Conservation (phyloP, 306 rosid genomes). For the Adenanthera pavonina region DNA sequence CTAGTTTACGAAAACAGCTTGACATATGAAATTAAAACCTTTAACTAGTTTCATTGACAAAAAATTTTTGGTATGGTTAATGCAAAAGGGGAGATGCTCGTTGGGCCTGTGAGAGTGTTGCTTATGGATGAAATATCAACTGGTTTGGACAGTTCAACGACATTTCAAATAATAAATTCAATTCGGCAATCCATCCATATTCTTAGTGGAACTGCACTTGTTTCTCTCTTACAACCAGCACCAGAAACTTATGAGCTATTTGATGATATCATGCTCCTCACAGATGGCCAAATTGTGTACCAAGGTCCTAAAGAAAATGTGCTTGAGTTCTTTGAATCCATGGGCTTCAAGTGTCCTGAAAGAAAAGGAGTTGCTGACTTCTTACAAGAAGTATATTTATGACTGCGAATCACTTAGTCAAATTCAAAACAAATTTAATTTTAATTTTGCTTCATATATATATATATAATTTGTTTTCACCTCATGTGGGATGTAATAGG, state of each 20-base stretch:
- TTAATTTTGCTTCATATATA: background rate
- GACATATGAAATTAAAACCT: background rate
- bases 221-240: conserved; percentile 87
- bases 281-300: conserved; percentile 53
- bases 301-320: conserved; percentile 56
- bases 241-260: conserved; percentile 86
- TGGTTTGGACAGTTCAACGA: conserved; percentile 86
- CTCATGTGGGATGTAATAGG: conserved; percentile 31
- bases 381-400: conserved; percentile 49
- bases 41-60: background rate
- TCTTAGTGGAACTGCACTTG: conserved; percentile 75
- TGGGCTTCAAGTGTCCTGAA: conserved; percentile 85
- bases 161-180: conserved; percentile 81
- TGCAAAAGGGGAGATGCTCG: conserved; percentile 80
- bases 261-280: conserved; percentile 72
- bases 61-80: conserved; percentile 20
- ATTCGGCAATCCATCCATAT: conserved; percentile 75
- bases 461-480: background rate
- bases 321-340: conserved; percentile 63
- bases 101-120: conserved; percentile 81
- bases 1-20: background rate
- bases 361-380: conserved; percentile 62
- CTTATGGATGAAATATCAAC: conserved; percentile 84
- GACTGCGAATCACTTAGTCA: conserved; percentile 22
- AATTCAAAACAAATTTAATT: background rate